A percentile compares a stretch with the other conserved stretches of the same genome.
Conservation (phyloP, 2,329 filamentous ascomycete species). For the Xylaria arbuscula region DNA sequence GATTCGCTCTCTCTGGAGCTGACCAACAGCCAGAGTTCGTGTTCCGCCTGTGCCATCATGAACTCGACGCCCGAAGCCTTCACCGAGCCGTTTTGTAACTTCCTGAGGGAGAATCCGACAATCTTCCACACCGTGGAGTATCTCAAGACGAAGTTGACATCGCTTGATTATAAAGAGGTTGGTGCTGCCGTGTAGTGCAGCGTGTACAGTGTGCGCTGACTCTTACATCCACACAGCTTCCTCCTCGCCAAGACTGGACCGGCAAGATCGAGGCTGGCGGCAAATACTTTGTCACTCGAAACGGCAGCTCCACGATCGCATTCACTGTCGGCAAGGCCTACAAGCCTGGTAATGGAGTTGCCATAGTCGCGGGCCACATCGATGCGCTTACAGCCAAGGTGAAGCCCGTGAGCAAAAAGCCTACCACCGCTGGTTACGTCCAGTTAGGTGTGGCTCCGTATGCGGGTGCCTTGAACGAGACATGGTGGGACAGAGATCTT, state of each 20-base stretch:
- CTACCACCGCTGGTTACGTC: slow-evolving; percentile 84
- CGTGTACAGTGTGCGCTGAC: slow-evolving; percentile 26
- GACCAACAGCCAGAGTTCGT: slow-evolving; percentile 36
- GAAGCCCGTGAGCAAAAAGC: slow-evolving; percentile 89
- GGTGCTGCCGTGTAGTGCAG: slow-evolving; percentile 37
- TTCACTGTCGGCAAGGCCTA: slow-evolving; percentile 86
- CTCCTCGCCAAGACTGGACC: slow-evolving; percentile 81
- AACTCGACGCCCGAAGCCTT: slow-evolving; percentile 69
- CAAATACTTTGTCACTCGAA: slow-evolving; percentile 89
- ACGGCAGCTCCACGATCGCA: slow-evolving; percentile 85
- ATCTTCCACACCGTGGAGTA: slow-evolving; percentile 90
- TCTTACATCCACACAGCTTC: slow-evolving; percentile 62
- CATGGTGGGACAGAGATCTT: slow-evolving; percentile 98
- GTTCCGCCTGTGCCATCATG: slow-evolving; percentile 42
- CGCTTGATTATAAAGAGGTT: slow-evolving; percentile 79
- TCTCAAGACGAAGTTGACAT: slow-evolving; percentile 77
- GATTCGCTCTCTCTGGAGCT: slow-evolving; percentile 41
- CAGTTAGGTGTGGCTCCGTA: slow-evolving; percentile 95
- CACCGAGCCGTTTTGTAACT: slow-evolving; percentile 85
- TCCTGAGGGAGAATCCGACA: slow-evolving; percentile 90
- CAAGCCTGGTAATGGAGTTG: slow-evolving; percentile 84
- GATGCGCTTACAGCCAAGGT: slow-evolving; percentile 90
- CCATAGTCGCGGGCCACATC: slow-evolving; percentile 90
- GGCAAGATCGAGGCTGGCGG: slow-evolving; percentile 78
- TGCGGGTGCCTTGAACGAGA: slow-evolving; percentile 84